These are phyloP conservation scores for Chenopodium berlandieri DNA, from an alignment of 148 eudicot genomes.

Conservation along the genomic window DNA sequence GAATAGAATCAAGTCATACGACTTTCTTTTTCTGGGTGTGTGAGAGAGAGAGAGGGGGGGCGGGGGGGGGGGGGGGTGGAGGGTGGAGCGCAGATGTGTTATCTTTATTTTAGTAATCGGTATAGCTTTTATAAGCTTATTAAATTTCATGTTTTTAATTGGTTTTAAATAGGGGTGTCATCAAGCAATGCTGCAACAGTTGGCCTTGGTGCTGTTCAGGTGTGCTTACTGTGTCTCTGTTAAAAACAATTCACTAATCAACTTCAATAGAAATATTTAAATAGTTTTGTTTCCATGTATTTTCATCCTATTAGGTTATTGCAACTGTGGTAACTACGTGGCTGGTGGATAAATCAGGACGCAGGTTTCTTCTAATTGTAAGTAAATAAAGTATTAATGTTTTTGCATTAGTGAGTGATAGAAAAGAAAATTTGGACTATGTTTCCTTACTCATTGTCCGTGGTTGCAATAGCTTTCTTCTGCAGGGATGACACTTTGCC, in stretches of 20 bases:
- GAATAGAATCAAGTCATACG: too few relatives aligned
- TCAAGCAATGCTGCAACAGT: slow-evolving; percentile 69
- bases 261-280: neutral
- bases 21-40: neutral
- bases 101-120: neutral
- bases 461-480: slow-evolving; percentile 61
- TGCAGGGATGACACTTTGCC: slow-evolving; percentile 66
- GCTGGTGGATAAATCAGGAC: slow-evolving; percentile 93
- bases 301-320: slow-evolving; percentile 49
- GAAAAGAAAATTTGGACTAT: neutral
- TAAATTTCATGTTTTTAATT: neutral
- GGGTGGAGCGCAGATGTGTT: neutral
- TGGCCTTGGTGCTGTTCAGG: slow-evolving; percentile 86
- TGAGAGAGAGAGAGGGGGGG: neutral
- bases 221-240: slow-evolving; percentile 17
- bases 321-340: slow-evolving; percentile 80
- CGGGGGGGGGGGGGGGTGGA: neutral
- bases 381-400: slow-evolving; percentile 30
- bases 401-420: neutral
- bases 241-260: neutral
- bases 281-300: slow-evolving; percentile 18
- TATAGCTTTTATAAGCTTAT: neutral
- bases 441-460: neutral
- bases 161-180: slow-evolving; percentile 56
- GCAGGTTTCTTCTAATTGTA: slow-evolving; percentile 82